phyloP scores from a whole-genome alignment of 164 flowering plant species.

The Magnolia sinica region DNA sequence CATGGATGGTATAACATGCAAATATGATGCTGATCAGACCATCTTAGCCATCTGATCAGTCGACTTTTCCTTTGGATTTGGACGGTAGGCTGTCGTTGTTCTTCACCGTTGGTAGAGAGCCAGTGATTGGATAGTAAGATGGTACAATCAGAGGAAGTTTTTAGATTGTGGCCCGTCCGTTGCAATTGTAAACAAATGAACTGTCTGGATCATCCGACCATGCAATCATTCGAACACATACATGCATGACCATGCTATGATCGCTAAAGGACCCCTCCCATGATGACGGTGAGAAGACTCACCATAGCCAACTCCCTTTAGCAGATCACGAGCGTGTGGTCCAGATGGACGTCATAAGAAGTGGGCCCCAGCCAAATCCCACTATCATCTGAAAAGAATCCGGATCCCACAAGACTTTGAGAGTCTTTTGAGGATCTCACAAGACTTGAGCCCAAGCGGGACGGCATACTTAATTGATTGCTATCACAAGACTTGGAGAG shows the following conservation, averaged over 20 bases:
- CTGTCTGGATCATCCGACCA: background rate
- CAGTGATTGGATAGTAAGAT: background rate
- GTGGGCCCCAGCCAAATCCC: background rate
- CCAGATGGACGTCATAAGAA: background rate
- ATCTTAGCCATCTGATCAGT: too few species aligned
- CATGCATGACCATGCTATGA: background rate
- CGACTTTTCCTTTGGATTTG: too few species aligned
- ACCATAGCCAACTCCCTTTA: background rate
- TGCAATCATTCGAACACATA: background rate
- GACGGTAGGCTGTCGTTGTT: too few species aligned
- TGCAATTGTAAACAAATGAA: too few species aligned
- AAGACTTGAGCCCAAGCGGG: too few species aligned
- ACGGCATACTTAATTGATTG: too few species aligned
- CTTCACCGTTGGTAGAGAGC: too few species aligned
- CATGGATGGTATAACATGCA: too few species aligned
- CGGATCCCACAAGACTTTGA: too few species aligned
- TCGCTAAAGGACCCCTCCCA: background rate
- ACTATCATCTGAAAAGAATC: background rate
- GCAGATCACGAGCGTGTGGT: background rate
- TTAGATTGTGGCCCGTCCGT: background rate
- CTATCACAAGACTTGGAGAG: too few species aligned
- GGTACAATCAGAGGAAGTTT: background rate
- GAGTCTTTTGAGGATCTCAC: background rate
- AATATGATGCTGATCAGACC: too few species aligned
- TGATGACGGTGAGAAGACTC: background rate